A percentile compares a stretch with the other conserved stretches of the same genome.
Evolutionary conservation across 768 basidiomycete species (phyloP).

Genomic region (Russula compacta): DNA sequence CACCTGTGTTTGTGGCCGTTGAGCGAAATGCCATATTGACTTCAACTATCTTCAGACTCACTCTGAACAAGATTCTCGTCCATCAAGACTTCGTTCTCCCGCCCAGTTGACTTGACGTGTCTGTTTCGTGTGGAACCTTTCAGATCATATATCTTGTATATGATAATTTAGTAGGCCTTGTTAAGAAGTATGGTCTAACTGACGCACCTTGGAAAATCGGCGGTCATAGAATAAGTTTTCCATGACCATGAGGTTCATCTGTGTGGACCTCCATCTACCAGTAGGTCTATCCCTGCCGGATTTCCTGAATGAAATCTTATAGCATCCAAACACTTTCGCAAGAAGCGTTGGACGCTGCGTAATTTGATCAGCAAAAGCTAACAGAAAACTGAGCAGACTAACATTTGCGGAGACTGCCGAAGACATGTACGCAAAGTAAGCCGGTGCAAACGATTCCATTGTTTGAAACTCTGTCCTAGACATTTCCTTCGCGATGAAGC

Average conservation of each 20-base stretch:
- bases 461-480: slow-evolving; percentile 86
- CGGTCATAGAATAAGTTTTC: slow-evolving; percentile 95
- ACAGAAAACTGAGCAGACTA: slow-evolving; percentile 23
- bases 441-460: slow-evolving; percentile 93
- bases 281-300: slow-evolving; percentile 57
- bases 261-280: slow-evolving; percentile 66
- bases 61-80: slow-evolving; percentile 95
- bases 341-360: slow-evolving; percentile 82
- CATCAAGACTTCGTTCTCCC: slow-evolving; percentile 86
- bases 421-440: slow-evolving; percentile 97
- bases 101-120: slow-evolving; percentile 82
- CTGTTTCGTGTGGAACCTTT: slow-evolving; percentile 95
- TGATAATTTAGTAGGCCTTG: neutral
- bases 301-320: slow-evolving; percentile 85
- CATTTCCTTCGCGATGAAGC: slow-evolving; percentile 96
- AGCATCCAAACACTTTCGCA: slow-evolving; percentile 96
- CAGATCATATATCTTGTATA: slow-evolving; percentile 82
- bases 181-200: neutral
- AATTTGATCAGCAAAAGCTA: slow-evolving; percentile 1
- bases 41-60: slow-evolving; percentile 25
- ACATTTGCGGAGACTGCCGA: slow-evolving; percentile 84
- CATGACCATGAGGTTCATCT: slow-evolving; percentile 97
- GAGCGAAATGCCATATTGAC: neutral
- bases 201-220: slow-evolving; percentile 72
- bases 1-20: slow-evolving; percentile 38